A percentile compares a stretch with the other conserved stretches of the same genome.
Evolutionary conservation across 1,139 yeast species (phyloP).

Genomic region (Yamadazyma sp.): DNA sequence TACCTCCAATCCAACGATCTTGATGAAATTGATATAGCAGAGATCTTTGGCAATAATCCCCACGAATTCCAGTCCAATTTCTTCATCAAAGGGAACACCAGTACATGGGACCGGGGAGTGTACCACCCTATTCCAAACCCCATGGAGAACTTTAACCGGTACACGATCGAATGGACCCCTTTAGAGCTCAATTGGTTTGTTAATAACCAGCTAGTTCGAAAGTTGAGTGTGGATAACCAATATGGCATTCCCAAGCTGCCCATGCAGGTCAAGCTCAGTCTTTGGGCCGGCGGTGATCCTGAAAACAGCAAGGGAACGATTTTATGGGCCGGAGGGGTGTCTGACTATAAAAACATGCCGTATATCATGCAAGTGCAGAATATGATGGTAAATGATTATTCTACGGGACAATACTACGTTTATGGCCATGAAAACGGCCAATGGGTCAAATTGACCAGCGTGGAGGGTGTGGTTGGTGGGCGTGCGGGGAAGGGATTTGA

Average conservation of each 20-base stretch:
- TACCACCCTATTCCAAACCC: conserved; percentile 29
- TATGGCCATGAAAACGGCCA: conserved; percentile 24
- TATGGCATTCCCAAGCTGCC: conserved; percentile 42
- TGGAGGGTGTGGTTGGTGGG: conserved; percentile 10
- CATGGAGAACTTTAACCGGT: conserved; percentile 24
- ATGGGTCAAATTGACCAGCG: conserved; percentile 13
- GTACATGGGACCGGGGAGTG: conserved; percentile 42
- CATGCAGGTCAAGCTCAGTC: conserved; percentile 36
- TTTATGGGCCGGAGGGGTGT: conserved; percentile 43
- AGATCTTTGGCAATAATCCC: conserved; percentile 41
- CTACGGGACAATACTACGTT: conserved; percentile 28
- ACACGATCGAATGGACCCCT: conserved; percentile 42
- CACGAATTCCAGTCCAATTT: conserved; percentile 40
- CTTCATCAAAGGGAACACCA: conserved; percentile 45
- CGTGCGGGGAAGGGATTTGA: conserved; percentile 2
- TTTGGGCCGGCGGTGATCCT: conserved; percentile 47
- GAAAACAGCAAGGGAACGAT: conserved; percentile 37
- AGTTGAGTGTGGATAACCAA: conserved; percentile 15
- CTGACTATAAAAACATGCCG: conserved; percentile 35
- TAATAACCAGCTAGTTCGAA: conserved; percentile 30
- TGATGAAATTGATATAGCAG: conserved; percentile 50
- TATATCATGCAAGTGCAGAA: conserved; percentile 33
- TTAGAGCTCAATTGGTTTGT: conserved; percentile 31
- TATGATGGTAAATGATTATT: conserved; percentile 32
- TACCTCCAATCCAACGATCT: conserved; percentile 48